Evolutionary conservation across 176 grass and related monocot species (phyloP).

Genomic region (Tillandsia fasciculata): DNA sequence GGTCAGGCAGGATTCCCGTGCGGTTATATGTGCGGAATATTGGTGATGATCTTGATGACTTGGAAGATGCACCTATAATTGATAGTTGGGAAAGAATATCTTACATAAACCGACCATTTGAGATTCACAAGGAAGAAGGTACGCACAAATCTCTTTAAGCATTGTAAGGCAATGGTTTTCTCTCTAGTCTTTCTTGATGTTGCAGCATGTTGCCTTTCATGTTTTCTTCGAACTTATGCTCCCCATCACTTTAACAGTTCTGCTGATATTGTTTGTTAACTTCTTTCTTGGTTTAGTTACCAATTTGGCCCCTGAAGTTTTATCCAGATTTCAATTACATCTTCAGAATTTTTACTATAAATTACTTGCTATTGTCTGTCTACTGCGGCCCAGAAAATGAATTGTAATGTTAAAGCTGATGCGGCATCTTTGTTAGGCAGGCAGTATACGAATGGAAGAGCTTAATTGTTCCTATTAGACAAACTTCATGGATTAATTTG

Average conservation of each 20-base stretch:
- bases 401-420: too few species aligned
- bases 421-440: too few species aligned
- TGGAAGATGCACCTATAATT: constrained; percentile 60
- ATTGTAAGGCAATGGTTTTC: background rate
- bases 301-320: too few species aligned
- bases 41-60: constrained; percentile 50
- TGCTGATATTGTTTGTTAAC: background rate
- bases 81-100: constrained; percentile 72
- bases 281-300: background rate
- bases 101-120: constrained; percentile 80
- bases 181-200: background rate
- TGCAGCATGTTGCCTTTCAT: background rate
- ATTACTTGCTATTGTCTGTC: too few species aligned
- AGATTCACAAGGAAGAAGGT: constrained; percentile 67
- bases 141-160: background rate
- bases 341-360: too few species aligned
- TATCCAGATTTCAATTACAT: too few species aligned
- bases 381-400: too few species aligned
- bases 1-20: constrained; percentile 93
- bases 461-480: too few species aligned
- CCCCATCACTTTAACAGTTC: background rate
- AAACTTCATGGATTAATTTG: background rate
- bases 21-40: constrained; percentile 64
- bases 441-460: too few species aligned
- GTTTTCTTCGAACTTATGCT: background rate